phyloP scores from a whole-genome alignment of 2,329 filamentous ascomycete genomes.

The Aspergillus cejpii region DNA sequence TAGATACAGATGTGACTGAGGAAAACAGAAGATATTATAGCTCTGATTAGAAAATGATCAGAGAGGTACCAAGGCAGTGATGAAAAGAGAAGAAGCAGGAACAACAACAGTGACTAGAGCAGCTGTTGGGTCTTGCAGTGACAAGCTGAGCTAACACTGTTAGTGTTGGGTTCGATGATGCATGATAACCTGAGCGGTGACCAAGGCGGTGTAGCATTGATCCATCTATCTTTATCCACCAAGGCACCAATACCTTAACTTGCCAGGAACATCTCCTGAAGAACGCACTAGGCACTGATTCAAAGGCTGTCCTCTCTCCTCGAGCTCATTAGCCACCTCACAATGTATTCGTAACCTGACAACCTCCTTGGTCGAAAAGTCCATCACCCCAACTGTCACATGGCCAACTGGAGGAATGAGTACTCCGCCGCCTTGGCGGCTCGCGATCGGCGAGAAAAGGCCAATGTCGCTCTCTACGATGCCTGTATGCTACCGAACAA shows the following conservation, averaged over 20 bases:
- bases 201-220: conserved; percentile 21
- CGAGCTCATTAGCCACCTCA: not conserved
- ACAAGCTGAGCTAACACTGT: conserved; percentile 4
- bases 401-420: conserved; percentile 72
- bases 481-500: conserved; percentile 53
- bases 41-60: not conserved
- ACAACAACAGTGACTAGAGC: not conserved
- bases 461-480: conserved; percentile 62
- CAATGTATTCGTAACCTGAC: conserved; percentile 11
- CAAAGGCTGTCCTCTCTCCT: not conserved
- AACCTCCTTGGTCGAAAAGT: conserved; percentile 2
- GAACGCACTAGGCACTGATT: not conserved
- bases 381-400: conserved; percentile 25
- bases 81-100: not conserved
- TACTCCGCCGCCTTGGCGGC: conserved; percentile 70
- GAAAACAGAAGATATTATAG: not conserved
- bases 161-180: conserved; percentile 29
- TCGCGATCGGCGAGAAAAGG: conserved; percentile 61
- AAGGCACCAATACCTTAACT: not conserved
- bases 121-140: conserved; percentile 20
- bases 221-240: conserved; percentile 7
- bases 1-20: not conserved
- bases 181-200: conserved; percentile 29
- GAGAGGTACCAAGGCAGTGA: conserved; percentile 4
- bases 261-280: too few relatives aligned